Conservation (phyloP, 179 eudicot species). For the Heliamphora pulchella region DNA sequence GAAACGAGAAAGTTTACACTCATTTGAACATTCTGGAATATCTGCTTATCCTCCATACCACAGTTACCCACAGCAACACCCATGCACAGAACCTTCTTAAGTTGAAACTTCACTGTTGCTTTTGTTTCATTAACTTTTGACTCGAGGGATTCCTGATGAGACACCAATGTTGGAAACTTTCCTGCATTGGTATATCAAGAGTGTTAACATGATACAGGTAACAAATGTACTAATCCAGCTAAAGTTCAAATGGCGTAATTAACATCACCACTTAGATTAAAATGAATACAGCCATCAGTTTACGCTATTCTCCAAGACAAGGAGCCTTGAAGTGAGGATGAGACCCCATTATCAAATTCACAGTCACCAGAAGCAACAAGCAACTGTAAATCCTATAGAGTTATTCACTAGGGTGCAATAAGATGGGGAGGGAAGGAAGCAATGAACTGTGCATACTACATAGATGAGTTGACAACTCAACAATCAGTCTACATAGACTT, state of each 20-base stretch:
- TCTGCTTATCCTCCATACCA: slow-evolving; percentile 80
- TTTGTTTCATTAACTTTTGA: slow-evolving; percentile 48
- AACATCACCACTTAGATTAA: neutral
- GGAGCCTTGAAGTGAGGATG: neutral
- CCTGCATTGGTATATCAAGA: slow-evolving; percentile 28
- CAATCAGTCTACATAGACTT: no score
- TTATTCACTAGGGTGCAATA: no score
- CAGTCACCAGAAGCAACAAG: neutral
- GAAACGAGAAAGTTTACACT: slow-evolving; percentile 90
- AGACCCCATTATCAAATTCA: neutral
- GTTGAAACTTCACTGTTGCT: slow-evolving; percentile 78
- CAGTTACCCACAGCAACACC: slow-evolving; percentile 87
- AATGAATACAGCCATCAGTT: neutral
- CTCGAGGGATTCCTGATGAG: slow-evolving; percentile 61
- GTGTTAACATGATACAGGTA: neutral
- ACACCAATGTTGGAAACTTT: slow-evolving; percentile 63
- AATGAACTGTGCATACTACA: no score
- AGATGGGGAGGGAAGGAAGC: no score
- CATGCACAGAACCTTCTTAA: slow-evolving; percentile 89
- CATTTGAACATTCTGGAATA: slow-evolving; percentile 83
- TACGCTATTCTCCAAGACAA: neutral
- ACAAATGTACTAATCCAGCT: neutral
- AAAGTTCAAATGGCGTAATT: neutral
- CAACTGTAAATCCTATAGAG: neutral
- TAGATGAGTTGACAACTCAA: no score